These are phyloP conservation scores for Fusarium torulosum DNA, from an alignment of 2,329 filamentous ascomycete genomes.

Conservation along the genomic window DNA sequence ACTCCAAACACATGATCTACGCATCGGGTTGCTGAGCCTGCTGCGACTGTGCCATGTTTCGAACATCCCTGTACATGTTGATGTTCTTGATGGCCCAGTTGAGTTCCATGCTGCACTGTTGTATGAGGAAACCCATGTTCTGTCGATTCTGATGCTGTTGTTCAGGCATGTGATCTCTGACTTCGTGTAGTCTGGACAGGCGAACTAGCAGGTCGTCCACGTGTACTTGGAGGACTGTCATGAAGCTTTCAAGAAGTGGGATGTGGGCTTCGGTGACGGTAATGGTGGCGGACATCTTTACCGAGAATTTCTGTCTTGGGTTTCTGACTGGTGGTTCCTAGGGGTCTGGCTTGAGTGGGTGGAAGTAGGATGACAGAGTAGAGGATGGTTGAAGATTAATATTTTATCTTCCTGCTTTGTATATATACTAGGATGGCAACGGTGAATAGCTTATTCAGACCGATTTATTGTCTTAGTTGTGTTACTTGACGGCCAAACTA, in stretches of 20 bases:
- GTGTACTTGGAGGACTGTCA: background rate
- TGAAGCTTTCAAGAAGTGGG: slow-evolving; percentile 8
- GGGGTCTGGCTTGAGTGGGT: background rate
- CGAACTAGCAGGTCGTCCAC: slow-evolving; percentile 8
- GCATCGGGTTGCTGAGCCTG: too few relatives aligned
- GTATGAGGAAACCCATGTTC: background rate
- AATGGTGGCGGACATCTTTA: background rate
- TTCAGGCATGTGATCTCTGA: slow-evolving; percentile 6
- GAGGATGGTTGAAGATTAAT: background rate
- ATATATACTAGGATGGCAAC: background rate
- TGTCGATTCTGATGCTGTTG: background rate
- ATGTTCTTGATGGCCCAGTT: slow-evolving; percentile 6
- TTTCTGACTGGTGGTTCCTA: background rate
- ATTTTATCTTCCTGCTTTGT: background rate
- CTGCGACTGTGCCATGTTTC: background rate
- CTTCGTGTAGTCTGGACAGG: slow-evolving; percentile 11
- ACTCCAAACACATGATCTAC: too few relatives aligned
- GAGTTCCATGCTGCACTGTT: slow-evolving; percentile 12
- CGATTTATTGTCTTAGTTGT: too few relatives aligned
- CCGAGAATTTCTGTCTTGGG: background rate
- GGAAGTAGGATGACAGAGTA: background rate
- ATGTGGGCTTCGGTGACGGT: background rate
- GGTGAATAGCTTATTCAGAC: background rate
- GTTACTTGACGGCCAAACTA: too few relatives aligned
- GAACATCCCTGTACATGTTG: slow-evolving; percentile 3